Base-by-base conservation (phyloP, 352 stramenopile species). In the Pythium brassicae region DNA sequence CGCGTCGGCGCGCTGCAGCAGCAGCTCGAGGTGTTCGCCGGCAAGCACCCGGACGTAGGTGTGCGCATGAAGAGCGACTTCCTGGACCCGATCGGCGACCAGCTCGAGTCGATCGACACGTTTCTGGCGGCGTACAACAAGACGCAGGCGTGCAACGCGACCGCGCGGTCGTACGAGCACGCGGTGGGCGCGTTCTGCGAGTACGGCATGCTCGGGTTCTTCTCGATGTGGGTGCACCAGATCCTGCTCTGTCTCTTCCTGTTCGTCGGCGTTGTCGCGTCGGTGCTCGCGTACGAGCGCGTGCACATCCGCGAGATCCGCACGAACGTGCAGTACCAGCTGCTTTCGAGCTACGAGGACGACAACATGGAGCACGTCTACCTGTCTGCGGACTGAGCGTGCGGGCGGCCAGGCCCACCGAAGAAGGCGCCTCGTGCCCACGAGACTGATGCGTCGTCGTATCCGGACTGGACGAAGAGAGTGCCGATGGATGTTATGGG, bases 171-270 rank as follows among this genome's bases (percentile, higher is more conserved):
- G 15, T 72, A 87, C 15, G 50, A 65, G 49, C 68, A 82, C 46
- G 83, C 79, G 8, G 63, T 80, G 26, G 65, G 68, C 35, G 69
- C 74, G 43, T 90, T 80, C 63, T 93, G 83, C 60, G 83, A 87
- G 66, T 91, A 83, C 62, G 80, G 83, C 50, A 87, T 93, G 60
- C 66, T 91, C 42, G 83, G 83, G 23, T 85, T 93, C 59, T 89
- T 90, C 53, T 89, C 80, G 15, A 87, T 93, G 78, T 93, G 83
- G 83, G 73, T 88, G 48, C 83, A 93, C 56, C 83, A 93, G 71
- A 78, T 93, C 35, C 53, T 90, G 52, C 57, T 93, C 12, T 93
- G 83, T 50, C 50, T 87, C n/a, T 71, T 89, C 32, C 64, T 93
- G 4, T 90, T 91, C 57, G 72, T 89, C 48, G 77, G 75, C 61